These are phyloP conservation scores for Fusarium virguliforme DNA, from an alignment of 2,329 filamentous ascomycete genomes.

Conservation along the genomic window DNA sequence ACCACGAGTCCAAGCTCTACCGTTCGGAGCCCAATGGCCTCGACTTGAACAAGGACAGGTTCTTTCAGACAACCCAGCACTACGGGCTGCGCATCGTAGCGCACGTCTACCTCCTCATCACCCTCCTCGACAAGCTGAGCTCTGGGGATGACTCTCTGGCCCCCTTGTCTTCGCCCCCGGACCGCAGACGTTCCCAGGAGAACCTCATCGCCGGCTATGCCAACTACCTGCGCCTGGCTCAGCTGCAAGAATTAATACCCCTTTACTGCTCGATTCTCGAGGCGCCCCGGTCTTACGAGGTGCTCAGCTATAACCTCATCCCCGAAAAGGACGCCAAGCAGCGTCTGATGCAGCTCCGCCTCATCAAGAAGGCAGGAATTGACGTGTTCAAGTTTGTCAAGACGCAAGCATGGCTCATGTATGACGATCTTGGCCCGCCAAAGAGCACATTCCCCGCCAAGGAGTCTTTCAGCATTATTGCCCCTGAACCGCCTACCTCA, in stretches of 20 bases:
- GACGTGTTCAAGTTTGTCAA: constrained; percentile 82
- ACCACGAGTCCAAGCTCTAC: constrained; percentile 51
- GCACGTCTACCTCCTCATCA: constrained; percentile 76
- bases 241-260: constrained; percentile 84
- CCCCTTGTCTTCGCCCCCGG: constrained; percentile 32
- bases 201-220: constrained; percentile 88
- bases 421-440: constrained; percentile 62
- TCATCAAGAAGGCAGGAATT: constrained; percentile 83
- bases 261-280: constrained; percentile 88
- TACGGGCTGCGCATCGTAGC: constrained; percentile 78
- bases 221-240: constrained; percentile 80
- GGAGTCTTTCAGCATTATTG: constrained; percentile 67
- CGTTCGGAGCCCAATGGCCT: constrained; percentile 47
- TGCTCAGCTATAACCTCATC: constrained; percentile 83
- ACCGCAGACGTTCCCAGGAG: constrained; percentile 70
- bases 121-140: constrained; percentile 75
- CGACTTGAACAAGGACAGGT: constrained; percentile 62
- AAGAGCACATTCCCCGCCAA: constrained; percentile 58
- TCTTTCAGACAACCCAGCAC: constrained; percentile 71
- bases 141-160: constrained; percentile 37
- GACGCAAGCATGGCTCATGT: constrained; percentile 72
- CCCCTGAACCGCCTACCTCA: constrained; percentile 54
- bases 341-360: constrained; percentile 77
- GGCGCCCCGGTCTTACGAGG: constrained; percentile 75
- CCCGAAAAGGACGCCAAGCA: constrained; percentile 77